Evolutionary conservation across 1,284 basidiomycete species (phyloP).

Genomic region (Stygiomarasmius scandens): DNA sequence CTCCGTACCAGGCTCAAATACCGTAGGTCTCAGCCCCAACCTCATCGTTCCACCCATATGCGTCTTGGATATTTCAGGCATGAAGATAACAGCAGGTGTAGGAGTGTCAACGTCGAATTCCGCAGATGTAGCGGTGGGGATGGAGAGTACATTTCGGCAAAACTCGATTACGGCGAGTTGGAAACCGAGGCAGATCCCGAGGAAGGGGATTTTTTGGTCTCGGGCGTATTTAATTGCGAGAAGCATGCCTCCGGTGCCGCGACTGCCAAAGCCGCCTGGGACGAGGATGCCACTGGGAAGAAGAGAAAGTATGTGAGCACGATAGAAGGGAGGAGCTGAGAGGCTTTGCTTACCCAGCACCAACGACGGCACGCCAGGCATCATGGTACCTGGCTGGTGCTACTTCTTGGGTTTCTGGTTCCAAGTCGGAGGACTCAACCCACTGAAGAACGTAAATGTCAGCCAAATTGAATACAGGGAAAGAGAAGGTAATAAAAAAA

Average conservation of each 20-base stretch:
- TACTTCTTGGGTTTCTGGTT: slow-evolving; percentile 75
- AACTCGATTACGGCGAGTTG: slow-evolving; percentile 97
- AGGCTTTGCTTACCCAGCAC: slow-evolving; percentile 67
- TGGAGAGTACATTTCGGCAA: slow-evolving; percentile 83
- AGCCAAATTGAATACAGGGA: slow-evolving; percentile 14
- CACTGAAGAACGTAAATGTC: slow-evolving; percentile 55
- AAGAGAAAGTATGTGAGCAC: neutral
- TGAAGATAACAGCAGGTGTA: slow-evolving; percentile 90
- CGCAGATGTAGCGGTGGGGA: slow-evolving; percentile 83
- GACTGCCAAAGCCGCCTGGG: slow-evolving; percentile 92
- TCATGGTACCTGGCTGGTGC: slow-evolving; percentile 94
- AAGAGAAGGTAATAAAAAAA: slow-evolving; percentile 24
- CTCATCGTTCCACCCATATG: slow-evolving; percentile 99
- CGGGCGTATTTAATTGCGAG: slow-evolving; percentile 96
- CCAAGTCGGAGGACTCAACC: slow-evolving; percentile 96
- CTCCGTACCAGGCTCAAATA: slow-evolving; percentile 73
- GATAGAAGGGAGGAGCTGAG: slow-evolving; percentile 1
- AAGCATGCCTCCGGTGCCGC: slow-evolving; percentile 98
- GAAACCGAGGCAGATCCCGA: slow-evolving; percentile 98
- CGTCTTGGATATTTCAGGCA: slow-evolving; percentile 98
- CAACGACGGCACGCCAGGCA: slow-evolving; percentile 92
- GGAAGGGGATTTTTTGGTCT: slow-evolving; percentile 92
- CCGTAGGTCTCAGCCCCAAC: slow-evolving; percentile 90
- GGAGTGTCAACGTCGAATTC: slow-evolving; percentile 72
- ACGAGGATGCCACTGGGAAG: slow-evolving; percentile 91